Percentiles rank a stretch among this genome's conserved stretches.
Conservation (phyloP, 1,284 basidiomycete genomes). For the Cryptococcus hybrid region DNA sequence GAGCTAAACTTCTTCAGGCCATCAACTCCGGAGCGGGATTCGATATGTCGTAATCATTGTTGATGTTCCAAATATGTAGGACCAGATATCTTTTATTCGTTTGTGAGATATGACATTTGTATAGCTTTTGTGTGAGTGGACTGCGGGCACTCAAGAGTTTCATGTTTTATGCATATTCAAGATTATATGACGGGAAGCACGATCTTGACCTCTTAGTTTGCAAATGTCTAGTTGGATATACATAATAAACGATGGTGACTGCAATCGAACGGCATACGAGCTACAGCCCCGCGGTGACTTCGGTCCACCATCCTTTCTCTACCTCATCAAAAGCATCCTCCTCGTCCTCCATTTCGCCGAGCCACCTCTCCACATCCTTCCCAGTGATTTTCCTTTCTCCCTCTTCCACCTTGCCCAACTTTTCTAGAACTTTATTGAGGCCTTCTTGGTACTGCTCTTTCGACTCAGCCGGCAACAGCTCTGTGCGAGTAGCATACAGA, state of each 20-base stretch:
- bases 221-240: no score
- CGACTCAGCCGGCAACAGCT: conserved; percentile 11
- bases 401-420: conserved; percentile 6
- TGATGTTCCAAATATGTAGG: no score
- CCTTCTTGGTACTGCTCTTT: conserved; percentile 15
- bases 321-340: conserved; percentile 19
- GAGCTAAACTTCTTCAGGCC: conserved; percentile 79
- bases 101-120: no score
- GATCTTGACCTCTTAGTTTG: no score
- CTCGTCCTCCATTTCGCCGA: conserved; percentile 37
- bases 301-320: conserved; percentile 22
- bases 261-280: no score
- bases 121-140: no score
- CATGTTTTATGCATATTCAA: no score
- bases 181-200: no score
- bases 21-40: conserved; percentile 84
- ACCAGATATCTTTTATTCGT: no score
- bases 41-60: conserved; percentile 65
- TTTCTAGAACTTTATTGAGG: conserved; percentile 7
- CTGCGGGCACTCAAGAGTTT: no score
- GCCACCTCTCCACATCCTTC: conserved; percentile 29
- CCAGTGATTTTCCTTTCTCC: conserved; percentile 11
- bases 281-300: conserved; percentile 1
- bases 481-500: conserved; percentile 19
- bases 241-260: no score